Evolutionary conservation across 2,329 filamentous ascomycete genomes (phyloP), one percentile per base, ranked within the genome.

Genomic region (Metarhizium guizhouense): DNA sequence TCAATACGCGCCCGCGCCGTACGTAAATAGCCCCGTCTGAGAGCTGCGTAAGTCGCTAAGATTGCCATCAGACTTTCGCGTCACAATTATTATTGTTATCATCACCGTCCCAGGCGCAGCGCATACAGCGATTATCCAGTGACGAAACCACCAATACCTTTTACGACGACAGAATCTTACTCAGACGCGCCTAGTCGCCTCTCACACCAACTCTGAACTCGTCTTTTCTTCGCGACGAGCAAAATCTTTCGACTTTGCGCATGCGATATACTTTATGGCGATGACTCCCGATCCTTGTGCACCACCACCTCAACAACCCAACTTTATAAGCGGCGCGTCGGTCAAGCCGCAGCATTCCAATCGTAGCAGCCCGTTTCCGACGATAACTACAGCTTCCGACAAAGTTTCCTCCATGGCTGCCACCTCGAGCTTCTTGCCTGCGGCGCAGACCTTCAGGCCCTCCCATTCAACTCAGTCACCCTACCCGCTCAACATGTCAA

Each of bases 321-420:
- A 60, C 61, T 62, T 61, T 58, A 54, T 62, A 51, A 58, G 62
- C 55, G 58, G 59, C 60, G 64, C 67, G 56, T 65, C 65, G 36
- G 57, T 58, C 51, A 62, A 56, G 55, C 45, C 56, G 54, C 63
- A 59, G 48, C 61, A 61, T 60, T 61, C 61, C 56, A 70, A 58
- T 61, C 67, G 67, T 62, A 59, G 65, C 52, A 71, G 64, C 54
- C 67, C 66, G n/a, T 68, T 68, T 54, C 61, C 64, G 43, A 55
- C 66, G 54, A 58, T 62, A 55, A 56, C 64, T 52, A 61, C 65
- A 36, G 69, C 67, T 55, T 65, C 65, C 57, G 54, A 54, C 53
- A 54, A 56, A 34, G 3, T 25, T 25, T 58, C 56, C 52, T 64
- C 67, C 59, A 80, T 81, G 77, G 70, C 76, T 58, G 68, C 74